Evolutionary conservation across 805 yeast genomes (phyloP).

Genomic region (Metschnikowia matae): DNA sequence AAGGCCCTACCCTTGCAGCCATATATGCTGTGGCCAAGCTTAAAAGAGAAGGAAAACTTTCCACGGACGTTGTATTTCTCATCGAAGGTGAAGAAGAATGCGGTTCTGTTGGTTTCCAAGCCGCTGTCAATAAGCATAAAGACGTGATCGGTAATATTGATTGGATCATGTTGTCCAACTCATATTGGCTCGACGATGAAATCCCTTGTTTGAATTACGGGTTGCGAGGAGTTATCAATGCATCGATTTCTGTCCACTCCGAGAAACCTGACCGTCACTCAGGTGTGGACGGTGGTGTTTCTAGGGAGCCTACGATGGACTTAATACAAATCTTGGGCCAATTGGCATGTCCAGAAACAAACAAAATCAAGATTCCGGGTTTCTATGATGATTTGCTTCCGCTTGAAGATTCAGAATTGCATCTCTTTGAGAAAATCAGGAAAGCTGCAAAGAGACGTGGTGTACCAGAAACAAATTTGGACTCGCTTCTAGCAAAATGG

Average conservation of each 20-base stretch:
- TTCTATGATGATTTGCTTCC: constrained; percentile 68
- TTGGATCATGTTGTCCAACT: constrained; percentile 85
- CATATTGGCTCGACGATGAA: constrained; percentile 88
- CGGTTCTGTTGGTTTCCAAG: constrained; percentile 82
- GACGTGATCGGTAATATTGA: constrained; percentile 66
- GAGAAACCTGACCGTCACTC: constrained; percentile 89
- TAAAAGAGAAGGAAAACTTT: constrained; percentile 45
- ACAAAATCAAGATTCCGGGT: constrained; percentile 56
- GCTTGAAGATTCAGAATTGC: constrained; percentile 53
- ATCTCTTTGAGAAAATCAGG: constrained; percentile 58
- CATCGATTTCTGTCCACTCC: constrained; percentile 63
- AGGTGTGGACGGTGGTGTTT: constrained; percentile 93
- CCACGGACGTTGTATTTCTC: constrained; percentile 73
- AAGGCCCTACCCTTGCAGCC: constrained; percentile 88
- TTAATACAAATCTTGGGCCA: constrained; percentile 66
- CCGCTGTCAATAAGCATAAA: constrained; percentile 52
- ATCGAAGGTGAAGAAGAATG: constrained; percentile 96
- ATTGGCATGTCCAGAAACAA: constrained; percentile 45
- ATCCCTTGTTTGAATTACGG: constrained; percentile 95
- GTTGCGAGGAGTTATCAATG: constrained; percentile 83
- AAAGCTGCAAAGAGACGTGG: constrained; percentile 22
- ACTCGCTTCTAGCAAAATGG: constrained; percentile 76
- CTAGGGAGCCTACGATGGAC: constrained; percentile 86
- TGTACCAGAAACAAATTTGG: constrained; percentile 34
- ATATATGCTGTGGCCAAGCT: constrained; percentile 81